These are phyloP conservation scores for Exophiala sideris DNA, from an alignment of 2,329 filamentous ascomycete species.

Conservation along the genomic window DNA sequence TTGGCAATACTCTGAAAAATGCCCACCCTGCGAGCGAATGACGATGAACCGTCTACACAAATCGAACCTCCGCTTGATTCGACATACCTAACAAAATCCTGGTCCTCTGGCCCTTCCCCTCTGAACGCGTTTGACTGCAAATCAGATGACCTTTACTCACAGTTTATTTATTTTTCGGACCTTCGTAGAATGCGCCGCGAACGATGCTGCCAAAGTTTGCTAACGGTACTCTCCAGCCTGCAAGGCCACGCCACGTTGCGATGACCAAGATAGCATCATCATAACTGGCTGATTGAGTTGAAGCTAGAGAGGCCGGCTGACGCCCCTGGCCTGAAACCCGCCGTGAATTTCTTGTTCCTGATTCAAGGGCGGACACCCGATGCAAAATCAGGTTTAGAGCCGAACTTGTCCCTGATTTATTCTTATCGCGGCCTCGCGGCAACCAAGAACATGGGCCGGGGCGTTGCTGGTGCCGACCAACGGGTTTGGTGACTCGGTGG, in stretches of 20 bases:
- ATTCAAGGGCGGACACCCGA: neutral
- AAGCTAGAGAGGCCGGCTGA: neutral
- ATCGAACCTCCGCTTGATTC: too few species aligned
- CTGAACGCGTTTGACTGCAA: neutral
- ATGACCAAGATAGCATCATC: neutral
- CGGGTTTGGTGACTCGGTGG: neutral
- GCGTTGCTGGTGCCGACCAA: constrained; percentile 18
- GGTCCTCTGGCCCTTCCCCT: neutral
- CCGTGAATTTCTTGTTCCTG: constrained; percentile 10
- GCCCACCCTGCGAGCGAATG: neutral
- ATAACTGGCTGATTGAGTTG: neutral
- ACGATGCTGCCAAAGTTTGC: too few species aligned
- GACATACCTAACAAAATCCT: too few species aligned
- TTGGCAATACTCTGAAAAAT: neutral
- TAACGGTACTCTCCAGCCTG: too few species aligned
- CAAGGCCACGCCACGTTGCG: neutral
- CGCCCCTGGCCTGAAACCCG: neutral
- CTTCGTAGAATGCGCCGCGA: too few species aligned
- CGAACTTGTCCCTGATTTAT: constrained; percentile 9
- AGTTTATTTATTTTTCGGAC: too few species aligned
- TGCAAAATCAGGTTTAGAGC: constrained; percentile 20
- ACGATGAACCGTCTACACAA: neutral
- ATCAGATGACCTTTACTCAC: too few species aligned
- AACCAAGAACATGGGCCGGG: constrained; percentile 15
- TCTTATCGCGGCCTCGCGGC: constrained; percentile 4